Conservation (phyloP, 2,329 filamentous ascomycete genomes). For the Aureobasidium mangrovei region DNA sequence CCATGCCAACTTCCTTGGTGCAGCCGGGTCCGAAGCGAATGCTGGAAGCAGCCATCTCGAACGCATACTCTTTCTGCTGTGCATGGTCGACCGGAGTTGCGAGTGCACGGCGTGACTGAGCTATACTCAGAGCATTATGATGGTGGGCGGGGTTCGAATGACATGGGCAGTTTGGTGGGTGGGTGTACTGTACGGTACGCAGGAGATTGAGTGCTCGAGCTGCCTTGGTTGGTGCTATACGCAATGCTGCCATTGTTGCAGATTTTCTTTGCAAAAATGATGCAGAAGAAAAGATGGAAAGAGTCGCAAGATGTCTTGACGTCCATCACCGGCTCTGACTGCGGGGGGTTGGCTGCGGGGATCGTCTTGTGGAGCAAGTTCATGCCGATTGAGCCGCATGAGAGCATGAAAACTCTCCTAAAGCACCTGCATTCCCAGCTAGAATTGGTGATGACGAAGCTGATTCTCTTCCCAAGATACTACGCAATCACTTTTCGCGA, state of each 20-base stretch:
- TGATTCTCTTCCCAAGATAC: too few relatives aligned
- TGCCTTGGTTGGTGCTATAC: slow-evolving; percentile 38
- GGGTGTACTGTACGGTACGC: slow-evolving; percentile 82
- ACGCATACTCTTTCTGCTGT: slow-evolving; percentile 88
- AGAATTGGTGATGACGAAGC: too few relatives aligned
- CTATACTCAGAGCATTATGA: slow-evolving; percentile 43
- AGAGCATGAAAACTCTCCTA: too few relatives aligned
- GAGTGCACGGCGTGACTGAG: slow-evolving; percentile 51
- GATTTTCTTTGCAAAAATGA: not conserved
- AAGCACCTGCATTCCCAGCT: too few relatives aligned
- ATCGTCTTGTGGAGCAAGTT: not conserved
- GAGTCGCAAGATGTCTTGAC: slow-evolving; percentile 7
- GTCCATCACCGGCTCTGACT: not conserved
- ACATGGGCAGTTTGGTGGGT: slow-evolving; percentile 82
- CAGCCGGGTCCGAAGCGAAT: slow-evolving; percentile 91
- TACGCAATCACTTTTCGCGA: too few relatives aligned
- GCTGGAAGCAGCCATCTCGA: slow-evolving; percentile 93
- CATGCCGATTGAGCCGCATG: not conserved
- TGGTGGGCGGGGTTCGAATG: slow-evolving; percentile 82
- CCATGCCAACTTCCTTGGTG: slow-evolving; percentile 96
- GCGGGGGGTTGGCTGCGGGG: slow-evolving; percentile 4
- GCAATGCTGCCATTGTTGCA: slow-evolving; percentile 28
- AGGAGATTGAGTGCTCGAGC: slow-evolving; percentile 63
- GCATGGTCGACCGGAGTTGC: slow-evolving; percentile 68
- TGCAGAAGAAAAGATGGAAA: not conserved